Evolutionary conservation across 2,329 filamentous ascomycete genomes (phyloP), one percentile per base, ranked within the genome.

Genomic region (Fusarium musae): DNA sequence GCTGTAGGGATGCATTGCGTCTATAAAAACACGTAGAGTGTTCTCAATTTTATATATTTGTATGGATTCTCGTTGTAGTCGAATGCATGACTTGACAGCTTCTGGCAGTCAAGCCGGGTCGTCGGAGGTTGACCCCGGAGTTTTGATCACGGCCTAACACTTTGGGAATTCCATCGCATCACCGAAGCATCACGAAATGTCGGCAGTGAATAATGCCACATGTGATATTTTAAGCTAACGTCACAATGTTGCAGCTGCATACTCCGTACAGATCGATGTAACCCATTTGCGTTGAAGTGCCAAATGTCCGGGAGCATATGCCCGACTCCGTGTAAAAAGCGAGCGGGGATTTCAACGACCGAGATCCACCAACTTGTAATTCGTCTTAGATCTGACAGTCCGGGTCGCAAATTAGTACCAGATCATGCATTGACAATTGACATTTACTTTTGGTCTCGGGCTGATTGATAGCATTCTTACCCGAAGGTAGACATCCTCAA

Each of bases 241-340:
- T 59, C 54, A 39, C n/a, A 19, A 4, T 57, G 15, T 57, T 57
- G 11, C 15, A 56, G 34, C n/a, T 2, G 9, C 12, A 6, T 36
- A 28, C 28, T 28, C 28, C 28, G 28, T 28, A 28, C 28, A 17
- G 16, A 23, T 36, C 37, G 39, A 42, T 49, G 60, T 39, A 59
- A 43, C 43, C 23, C 23, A 42, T 5, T 32, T 37, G 23, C 17
- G 36, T 43, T 10, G 15, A 34, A 37, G 34, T 32, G 66, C 44
- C 50, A 44, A 69, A 65, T 49, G 34, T 13, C 71, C 63, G 71
- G 67, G 23, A 34, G 56, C 40, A 49, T 69, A 74, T 59, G 52
- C 47, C 71, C 67, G 67, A 72, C 39, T 74, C 71, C 67, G 71
- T 59, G 36, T 43, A 69, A 68, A 61, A 16, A 44, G 70, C 71